phyloP scores from a whole-genome alignment of 2,329 filamentous ascomycete species.

The Nothophaeocryptopus gaeumannii region DNA sequence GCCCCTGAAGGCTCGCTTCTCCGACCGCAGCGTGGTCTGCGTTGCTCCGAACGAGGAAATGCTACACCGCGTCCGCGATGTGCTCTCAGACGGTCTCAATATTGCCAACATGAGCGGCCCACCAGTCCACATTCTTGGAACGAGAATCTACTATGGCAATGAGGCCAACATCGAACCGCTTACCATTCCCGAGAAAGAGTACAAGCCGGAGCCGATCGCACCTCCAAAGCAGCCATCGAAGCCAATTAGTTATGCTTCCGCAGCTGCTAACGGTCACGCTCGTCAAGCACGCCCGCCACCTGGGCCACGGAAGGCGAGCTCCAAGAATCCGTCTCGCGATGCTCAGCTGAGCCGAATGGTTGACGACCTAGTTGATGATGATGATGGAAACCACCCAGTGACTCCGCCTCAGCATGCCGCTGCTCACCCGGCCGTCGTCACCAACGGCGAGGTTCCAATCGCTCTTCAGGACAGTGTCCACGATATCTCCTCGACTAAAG shows the following conservation, averaged over 20 bases:
- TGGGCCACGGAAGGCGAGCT: slow-evolving; percentile 12
- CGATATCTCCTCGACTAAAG: slow-evolving; percentile 35
- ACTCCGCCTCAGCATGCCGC: slow-evolving; percentile 44
- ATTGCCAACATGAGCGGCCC: slow-evolving; percentile 51
- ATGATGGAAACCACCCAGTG: slow-evolving; percentile 46
- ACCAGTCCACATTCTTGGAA: slow-evolving; percentile 23
- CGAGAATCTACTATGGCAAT: slow-evolving; percentile 28
- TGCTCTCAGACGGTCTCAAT: slow-evolving; percentile 60
- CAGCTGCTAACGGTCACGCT: slow-evolving; percentile 26
- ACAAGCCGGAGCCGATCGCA: slow-evolving; percentile 41
- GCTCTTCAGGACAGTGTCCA: slow-evolving; percentile 32
- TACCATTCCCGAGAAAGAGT: slow-evolving; percentile 40
- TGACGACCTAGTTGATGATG: slow-evolving; percentile 52
- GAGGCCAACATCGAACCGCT: slow-evolving; percentile 26
- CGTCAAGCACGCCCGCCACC: slow-evolving; percentile 16
- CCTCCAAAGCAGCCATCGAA: slow-evolving; percentile 20
- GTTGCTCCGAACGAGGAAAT: slow-evolving; percentile 62
- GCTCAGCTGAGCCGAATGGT: slow-evolving; percentile 58
- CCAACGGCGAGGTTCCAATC: slow-evolving; percentile 40
- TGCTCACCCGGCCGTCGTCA: slow-evolving; percentile 25
- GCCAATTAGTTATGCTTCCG: slow-evolving; percentile 33
- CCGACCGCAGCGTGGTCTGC: slow-evolving; percentile 50
- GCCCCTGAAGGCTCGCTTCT: slow-evolving; percentile 52
- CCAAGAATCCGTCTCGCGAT: slow-evolving; percentile 33
- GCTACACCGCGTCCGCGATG: slow-evolving; percentile 62